Evolutionary conservation across 225 moss, liverwort and hornwort species (phyloP), one percentile per base, ranked within the genome.

Genomic region (Anthoceros angustus): DNA sequence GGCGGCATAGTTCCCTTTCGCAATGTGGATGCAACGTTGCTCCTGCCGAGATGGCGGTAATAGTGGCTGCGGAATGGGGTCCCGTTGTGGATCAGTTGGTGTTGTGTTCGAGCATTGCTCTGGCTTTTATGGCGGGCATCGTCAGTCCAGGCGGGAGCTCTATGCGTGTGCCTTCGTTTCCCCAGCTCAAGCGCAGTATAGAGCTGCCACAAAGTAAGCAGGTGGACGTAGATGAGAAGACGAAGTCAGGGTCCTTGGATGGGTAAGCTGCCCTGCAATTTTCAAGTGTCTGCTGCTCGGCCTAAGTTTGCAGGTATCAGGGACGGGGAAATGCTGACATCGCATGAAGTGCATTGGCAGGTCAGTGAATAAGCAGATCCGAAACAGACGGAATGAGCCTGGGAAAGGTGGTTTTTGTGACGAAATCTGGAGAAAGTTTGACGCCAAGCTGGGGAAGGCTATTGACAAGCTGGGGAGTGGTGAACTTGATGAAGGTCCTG

Each of bases 381-480:
- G 32, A 32, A 32, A 32, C 32, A 32, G 32, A 1, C 32, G 32
- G 32, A 32, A 32, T 32, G 32, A 32, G 32, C 32, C 32, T 32
- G 18, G 14, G 16, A 20, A 23, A 55, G 23, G 55, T 23, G 6
- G 18, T 55, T 18, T 55, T 55, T 55, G 55, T 18, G 55, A 55
- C 5, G 55, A 78, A 41, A 71, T 69, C n/a, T 98, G 92, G 98
- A 70, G 11, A 50, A 63, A 68, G 49, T 64, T 84, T 64, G 75
- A 81, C 70, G 63, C 77, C 41, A 98, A 92, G 68, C 80, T 98
- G 63, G 74, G 70, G 46, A 73, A 70, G 67, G 84, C 85, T 71
- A 65, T 98, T 41, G 77, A 66, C 66, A 72, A 68, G 70, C 67
- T 81, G 49, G 80, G 74, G 16, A 73, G 21, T 26, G 76, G n/a